Evolutionary conservation across 2,329 filamentous ascomycete genomes (phyloP).

Genomic region (Paracoccidioides lutzii): DNA sequence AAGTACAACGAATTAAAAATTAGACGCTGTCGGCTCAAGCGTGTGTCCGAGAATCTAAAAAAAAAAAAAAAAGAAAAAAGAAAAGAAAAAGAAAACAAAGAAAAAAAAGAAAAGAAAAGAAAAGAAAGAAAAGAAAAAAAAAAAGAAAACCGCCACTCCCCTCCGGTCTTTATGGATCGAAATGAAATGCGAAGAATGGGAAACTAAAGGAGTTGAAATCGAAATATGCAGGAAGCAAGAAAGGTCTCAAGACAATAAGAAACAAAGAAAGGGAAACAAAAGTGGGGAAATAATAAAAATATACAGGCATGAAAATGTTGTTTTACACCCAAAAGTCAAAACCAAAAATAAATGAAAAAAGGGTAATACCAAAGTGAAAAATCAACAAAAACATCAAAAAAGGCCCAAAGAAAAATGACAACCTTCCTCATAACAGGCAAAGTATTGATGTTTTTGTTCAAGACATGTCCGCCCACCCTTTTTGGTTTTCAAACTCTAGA

Average conservation of each 20-base stretch:
- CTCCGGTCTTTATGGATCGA: too few species aligned
- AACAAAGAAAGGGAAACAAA: neutral
- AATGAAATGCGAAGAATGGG: too few species aligned
- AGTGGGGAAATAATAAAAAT: too few species aligned
- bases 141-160: neutral
- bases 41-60: neutral
- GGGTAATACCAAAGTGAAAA: neutral
- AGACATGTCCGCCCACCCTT: neutral
- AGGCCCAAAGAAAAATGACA: neutral
- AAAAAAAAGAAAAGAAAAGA: too few species aligned
- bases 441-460: neutral
- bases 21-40: neutral
- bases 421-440: neutral
- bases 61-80: neutral
- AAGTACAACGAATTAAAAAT: neutral
- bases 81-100: too few species aligned
- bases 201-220: too few species aligned
- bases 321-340: too few species aligned
- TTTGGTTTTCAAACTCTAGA: neutral
- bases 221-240: too few species aligned
- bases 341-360: neutral
- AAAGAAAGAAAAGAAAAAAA: neutral
- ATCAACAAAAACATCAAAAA: neutral
- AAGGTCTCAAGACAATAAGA: neutral
- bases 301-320: too few species aligned